Conservation (phyloP, 2,329 filamentous ascomycete genomes). For the Emergomyces africanus region DNA sequence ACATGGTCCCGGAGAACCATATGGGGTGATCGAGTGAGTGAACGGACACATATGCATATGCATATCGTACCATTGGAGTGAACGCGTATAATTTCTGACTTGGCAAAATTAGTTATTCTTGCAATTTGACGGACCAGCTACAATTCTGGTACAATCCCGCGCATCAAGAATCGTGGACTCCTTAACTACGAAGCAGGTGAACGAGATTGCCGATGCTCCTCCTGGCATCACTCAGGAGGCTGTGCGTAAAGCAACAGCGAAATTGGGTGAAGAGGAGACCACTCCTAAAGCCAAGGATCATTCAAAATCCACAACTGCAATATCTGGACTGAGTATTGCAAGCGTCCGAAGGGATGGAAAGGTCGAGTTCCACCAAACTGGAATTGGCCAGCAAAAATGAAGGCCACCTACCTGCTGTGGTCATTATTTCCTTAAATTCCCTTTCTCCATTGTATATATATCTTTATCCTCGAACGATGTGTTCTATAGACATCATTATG, state of each 20-base stretch:
- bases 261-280: conserved; percentile 22
- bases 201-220: conserved; percentile 77
- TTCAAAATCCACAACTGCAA: background rate
- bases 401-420: background rate
- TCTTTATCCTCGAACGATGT: background rate
- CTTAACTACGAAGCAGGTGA: conserved; percentile 64
- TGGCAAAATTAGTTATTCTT: conserved; percentile 55
- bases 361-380: conserved; percentile 2
- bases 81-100: background rate
- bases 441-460: background rate
- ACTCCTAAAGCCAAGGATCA: conserved; percentile 7
- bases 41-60: background rate
- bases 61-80: background rate
- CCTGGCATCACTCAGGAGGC: conserved; percentile 56
- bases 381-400: background rate
- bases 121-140: conserved; percentile 75
- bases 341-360: conserved; percentile 3
- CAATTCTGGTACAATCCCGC: conserved; percentile 78
- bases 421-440: background rate
- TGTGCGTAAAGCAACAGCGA: conserved; percentile 27
- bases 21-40: conserved; percentile 69
- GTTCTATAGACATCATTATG: background rate
- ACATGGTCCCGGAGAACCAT: conserved; percentile 71
- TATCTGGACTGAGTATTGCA: conserved; percentile 1
- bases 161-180: conserved; percentile 66